Evolutionary conservation across 257 asterid species (phyloP), one percentile per base, ranked within the genome.

Genomic region (Nicotiana otophora): DNA sequence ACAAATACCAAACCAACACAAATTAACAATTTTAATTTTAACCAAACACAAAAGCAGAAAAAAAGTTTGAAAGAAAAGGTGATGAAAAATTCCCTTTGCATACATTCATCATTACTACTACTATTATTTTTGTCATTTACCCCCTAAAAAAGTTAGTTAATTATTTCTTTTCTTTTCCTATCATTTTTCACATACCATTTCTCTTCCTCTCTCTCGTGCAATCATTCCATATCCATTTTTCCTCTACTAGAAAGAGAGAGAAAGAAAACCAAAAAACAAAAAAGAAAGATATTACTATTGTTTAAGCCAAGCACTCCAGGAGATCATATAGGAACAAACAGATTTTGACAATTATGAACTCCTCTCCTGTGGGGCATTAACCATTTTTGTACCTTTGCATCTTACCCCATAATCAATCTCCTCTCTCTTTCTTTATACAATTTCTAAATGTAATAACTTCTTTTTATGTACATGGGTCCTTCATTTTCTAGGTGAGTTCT

Each of bases 311-410:
- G 28, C 75, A 74, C 84, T 82, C 86, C 85, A 78, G 84, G 82
- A 89, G 88, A 86, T 82, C 65, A 72, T 77, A 55, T 72, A 68
- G 62, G 82, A 11, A 30, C 15, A 54, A n/a, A 54, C 28, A n/a
- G 42, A 61, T 72, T 53, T 23, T 82, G 39, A 54, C 46, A 74
- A 80, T 63, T 48, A 83, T 82, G 36, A 68, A 48, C 60, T 82
- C 63, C 79, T 82, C 84, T 87, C 84, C 88, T 80, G 81, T 82
- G 90, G 83, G 81, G 78, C 63, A 81, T 53, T 77, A 75, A 46
- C 33, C 26, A 78, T 68, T 62, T 46, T 30, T 81, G 26, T 77
- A 64, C 83, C 84, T 8, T 42, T 9, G 51, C 51, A 55, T 61
- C 19, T 76, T n/a, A 16, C 54, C 63, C 9, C 81, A 42, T 77